phyloP scores from a whole-genome alignment of 1,139 yeast species.

The Meyerozyma elateridarum region DNA sequence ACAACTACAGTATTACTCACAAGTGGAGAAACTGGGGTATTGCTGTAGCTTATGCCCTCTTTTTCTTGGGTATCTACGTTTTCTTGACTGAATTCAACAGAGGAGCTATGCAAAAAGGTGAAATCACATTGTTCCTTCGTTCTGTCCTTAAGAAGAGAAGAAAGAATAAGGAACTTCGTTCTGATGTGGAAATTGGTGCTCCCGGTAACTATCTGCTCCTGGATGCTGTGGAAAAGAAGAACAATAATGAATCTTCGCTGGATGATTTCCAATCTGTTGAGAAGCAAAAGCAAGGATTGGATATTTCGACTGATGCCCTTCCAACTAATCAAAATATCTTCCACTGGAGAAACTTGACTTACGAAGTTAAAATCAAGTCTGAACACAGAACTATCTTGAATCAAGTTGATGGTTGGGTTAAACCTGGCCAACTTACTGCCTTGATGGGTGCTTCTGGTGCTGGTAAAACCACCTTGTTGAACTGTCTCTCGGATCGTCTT shows the following conservation, averaged over 20 bases:
- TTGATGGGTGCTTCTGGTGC: conserved; percentile 15
- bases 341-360: conserved; percentile 18
- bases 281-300: conserved; percentile 7
- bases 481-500: conserved; percentile 11
- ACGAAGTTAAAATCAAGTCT: conserved; percentile 15
- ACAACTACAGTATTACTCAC: conserved; percentile 6
- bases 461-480: conserved; percentile 13
- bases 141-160: conserved; percentile 3
- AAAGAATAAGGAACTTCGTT: neutral
- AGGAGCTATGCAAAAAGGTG: conserved; percentile 10
- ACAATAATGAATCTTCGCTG: neutral
- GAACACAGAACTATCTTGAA: conserved; percentile 17
- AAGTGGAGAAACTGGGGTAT: conserved; percentile 10
- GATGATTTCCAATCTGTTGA: conserved; percentile 8
- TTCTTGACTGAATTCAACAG: conserved; percentile 9
- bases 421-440: conserved; percentile 18
- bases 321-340: conserved; percentile 9
- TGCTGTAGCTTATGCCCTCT: conserved; percentile 6
- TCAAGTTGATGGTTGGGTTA: conserved; percentile 18
- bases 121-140: conserved; percentile 7
- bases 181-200: conserved; percentile 1
- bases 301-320: conserved; percentile 5
- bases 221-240: conserved; percentile 1
- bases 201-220: conserved; percentile 1
- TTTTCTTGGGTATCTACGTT: conserved; percentile 8